Percentiles rank a stretch among this genome's conserved stretches.
These are phyloP conservation scores for Cocos nucifera DNA, from an alignment of 176 grass and related monocot species.

Conservation along the genomic window DNA sequence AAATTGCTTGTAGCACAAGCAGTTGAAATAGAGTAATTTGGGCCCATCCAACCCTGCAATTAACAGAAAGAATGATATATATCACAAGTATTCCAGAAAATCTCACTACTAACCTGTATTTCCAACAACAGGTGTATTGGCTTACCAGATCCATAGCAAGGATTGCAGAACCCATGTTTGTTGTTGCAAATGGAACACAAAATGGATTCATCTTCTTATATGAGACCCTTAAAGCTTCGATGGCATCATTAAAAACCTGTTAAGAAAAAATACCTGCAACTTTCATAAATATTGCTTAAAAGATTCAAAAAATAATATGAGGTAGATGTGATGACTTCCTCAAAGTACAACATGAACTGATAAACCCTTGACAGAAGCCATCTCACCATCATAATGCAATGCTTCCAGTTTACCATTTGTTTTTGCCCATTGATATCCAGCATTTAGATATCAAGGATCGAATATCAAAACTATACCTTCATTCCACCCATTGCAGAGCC, in stretches of 20 bases:
- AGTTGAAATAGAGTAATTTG: constrained; percentile 99
- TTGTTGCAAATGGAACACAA: constrained; percentile 98
- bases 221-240: constrained; percentile 94
- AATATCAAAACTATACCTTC: constrained; percentile 43
- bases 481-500: constrained; percentile 98
- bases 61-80: constrained; percentile 19
- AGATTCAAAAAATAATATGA: background rate
- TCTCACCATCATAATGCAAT: no score
- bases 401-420: no score
- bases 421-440: no score
- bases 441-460: no score
- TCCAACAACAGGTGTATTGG: background rate
- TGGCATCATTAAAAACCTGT: constrained; percentile 94
- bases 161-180: constrained; percentile 99
- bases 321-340: no score
- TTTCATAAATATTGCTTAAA: constrained; percentile 16
- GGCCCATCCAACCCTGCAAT: constrained; percentile 92
- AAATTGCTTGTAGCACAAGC: constrained; percentile 99
- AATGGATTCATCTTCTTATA: constrained; percentile 99
- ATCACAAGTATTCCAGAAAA: no score
- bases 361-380: no score
- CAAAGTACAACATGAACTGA: no score
- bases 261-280: constrained; percentile 1
- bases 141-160: constrained; percentile 98
- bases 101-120: no score